Percentiles rank a stretch among this genome's conserved stretches.
phyloP scores from a whole-genome alignment of 1,139 yeast species.

The Scheffersomyces insectosa region DNA sequence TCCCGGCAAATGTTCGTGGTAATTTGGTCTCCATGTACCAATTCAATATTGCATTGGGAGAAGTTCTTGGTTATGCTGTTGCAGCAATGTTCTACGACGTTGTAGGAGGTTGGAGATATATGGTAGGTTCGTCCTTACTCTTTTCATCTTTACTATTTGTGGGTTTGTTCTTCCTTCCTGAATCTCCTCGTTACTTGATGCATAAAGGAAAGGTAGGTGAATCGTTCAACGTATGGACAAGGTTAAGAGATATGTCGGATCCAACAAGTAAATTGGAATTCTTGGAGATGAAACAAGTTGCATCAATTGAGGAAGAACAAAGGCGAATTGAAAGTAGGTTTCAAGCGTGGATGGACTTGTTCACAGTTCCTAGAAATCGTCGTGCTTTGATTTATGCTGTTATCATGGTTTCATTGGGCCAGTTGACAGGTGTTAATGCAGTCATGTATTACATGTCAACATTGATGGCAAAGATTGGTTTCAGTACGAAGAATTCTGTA shows the following conservation, averaged over 20 bases:
- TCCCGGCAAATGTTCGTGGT: constrained; percentile 60
- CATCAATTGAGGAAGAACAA: constrained; percentile 27
- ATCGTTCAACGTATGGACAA: constrained; percentile 57
- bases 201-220: constrained; percentile 52
- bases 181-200: constrained; percentile 54
- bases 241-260: constrained; percentile 46
- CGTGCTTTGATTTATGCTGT: constrained; percentile 58
- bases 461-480: constrained; percentile 50
- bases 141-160: constrained; percentile 51
- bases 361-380: constrained; percentile 55
- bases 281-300: constrained; percentile 43
- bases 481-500: constrained; percentile 42
- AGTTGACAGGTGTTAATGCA: constrained; percentile 57
- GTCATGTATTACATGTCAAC: constrained; percentile 58
- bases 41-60: constrained; percentile 59
- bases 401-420: constrained; percentile 58
- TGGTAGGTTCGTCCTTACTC: constrained; percentile 58
- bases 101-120: constrained; percentile 58
- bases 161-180: constrained; percentile 51
- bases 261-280: constrained; percentile 48
- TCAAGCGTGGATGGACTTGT: constrained; percentile 47
- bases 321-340: constrained; percentile 23
- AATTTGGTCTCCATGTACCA: constrained; percentile 57
- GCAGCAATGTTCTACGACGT: constrained; percentile 58
- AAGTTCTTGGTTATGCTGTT: constrained; percentile 56